Conservation (phyloP, 306 rosid species). For the Elaeagnus macrophylla region DNA sequence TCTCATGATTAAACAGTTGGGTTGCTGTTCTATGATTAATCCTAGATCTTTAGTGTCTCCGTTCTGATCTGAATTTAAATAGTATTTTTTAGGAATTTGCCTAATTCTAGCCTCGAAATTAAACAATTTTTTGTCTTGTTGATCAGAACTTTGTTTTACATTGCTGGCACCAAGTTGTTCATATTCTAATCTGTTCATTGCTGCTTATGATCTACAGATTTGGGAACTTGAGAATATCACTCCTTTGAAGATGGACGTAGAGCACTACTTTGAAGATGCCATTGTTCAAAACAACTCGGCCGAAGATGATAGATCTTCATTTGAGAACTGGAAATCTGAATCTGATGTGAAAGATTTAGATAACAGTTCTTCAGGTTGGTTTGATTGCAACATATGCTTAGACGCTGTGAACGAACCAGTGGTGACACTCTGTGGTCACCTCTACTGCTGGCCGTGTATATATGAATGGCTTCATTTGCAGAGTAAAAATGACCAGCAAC, state of each 20-base stretch:
- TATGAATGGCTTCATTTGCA: slow-evolving; percentile 67
- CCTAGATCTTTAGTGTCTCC: too few species aligned
- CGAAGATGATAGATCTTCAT: slow-evolving; percentile 37
- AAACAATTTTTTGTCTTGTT: not conserved
- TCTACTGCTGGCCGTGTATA: slow-evolving; percentile 96
- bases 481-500: slow-evolving; percentile 21
- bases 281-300: slow-evolving; percentile 20
- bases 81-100: too few species aligned
- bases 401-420: slow-evolving; percentile 80
- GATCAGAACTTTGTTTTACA: not conserved
- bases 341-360: slow-evolving; percentile 30
- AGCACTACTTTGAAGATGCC: slow-evolving; percentile 37
- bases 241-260: slow-evolving; percentile 36
- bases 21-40: too few species aligned
- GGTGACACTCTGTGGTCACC: slow-evolving; percentile 90
- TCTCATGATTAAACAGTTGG: too few species aligned
- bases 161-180: too few species aligned
- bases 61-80: too few species aligned
- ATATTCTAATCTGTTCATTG: slow-evolving; percentile 4
- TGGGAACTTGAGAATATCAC: slow-evolving; percentile 13
- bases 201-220: not conserved
- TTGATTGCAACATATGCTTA: slow-evolving; percentile 90
- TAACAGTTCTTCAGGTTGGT: slow-evolving; percentile 32
- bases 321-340: slow-evolving; percentile 30
- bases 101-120: not conserved